Base-by-base conservation (phyloP, 2,329 filamentous ascomycete genomes). In the Elsinoe fawcettii region DNA sequence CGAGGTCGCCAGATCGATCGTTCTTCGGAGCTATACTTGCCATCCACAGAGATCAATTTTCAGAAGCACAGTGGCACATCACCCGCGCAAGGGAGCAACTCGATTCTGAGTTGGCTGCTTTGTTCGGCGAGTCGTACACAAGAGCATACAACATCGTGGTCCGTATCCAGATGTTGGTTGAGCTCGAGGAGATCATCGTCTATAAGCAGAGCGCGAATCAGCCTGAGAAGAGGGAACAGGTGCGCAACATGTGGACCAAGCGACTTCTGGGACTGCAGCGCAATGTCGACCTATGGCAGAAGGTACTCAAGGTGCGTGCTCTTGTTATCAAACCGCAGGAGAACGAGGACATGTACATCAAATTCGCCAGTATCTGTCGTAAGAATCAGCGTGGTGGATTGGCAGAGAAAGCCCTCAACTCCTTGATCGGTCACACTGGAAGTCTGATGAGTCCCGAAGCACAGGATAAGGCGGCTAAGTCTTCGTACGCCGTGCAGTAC, bases 281-380 rank as follows among this genome's bases (percentile, higher is more conserved):
- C 58, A 96, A 97, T 65, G 91, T 96, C 18, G 93, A 99, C 67
- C 90, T 97, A 2, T 99, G 93, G 93, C 91, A 96, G 69, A 84
- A 93, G 60, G 97, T 97, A 90, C 83, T 99, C 57, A 93, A 96
- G 68, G 85, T 99, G 30, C 85, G 93, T 60, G 88, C 90, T 18
- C 79, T 99, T 54, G 93, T 99, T 59, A 92, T 97, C 60, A 86
- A 86, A 0, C 92, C 95, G 0, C 83, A 83, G 32, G 91, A 99
- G 70, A 96, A 96, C 66, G 90, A 95, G 78, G 88, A 95, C 66
- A 99, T 99, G 90, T 96, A 91, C 85, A 97, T 99, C 77, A 99
- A 99, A 70, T 99, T 96, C 70, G 89, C 93, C 66, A 99, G 97
- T 66, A 82, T 99, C 5, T 99, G 95, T 72, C 88, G 95, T 66